Evolutionary conservation across 1,284 basidiomycete species (phyloP), one percentile per base, ranked within the genome.

Genomic region (Cryptococcus sp.): DNA sequence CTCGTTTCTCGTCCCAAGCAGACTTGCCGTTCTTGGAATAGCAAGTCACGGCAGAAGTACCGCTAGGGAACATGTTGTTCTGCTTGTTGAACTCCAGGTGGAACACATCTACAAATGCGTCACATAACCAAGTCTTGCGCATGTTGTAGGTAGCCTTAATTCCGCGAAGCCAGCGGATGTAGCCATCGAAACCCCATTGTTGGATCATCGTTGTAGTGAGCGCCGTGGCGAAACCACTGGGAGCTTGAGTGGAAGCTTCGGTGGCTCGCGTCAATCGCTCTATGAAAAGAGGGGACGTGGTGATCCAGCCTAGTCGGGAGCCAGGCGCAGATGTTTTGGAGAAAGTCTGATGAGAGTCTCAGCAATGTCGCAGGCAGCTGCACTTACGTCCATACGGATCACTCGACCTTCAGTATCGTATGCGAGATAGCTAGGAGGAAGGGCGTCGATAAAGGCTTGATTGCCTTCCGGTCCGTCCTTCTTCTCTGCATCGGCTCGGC

Each of bases 301-400:
- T 91, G 70, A 88, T 87, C 87, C 87, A 92, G 1, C 90, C 90
- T 13, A 91, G 77, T 6, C 90, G 84, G 54, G 84, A 84, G 1
- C 90, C 90, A 3, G 89, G 90, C 1, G 87, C 88, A 53, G 91
- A 84, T 1, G 86, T 89, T 83, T 91, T 91, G 35, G 87, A 89
- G 73, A 91, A 91, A 0, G 88, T 78, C 71, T 75, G 47, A 11
- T 3, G 39, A 27, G 2, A 35, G 15, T n/a, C 61, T 66, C 49
- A 69, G 64, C 47, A 11, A 17, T 3, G 20, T 20, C 19, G 39
- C 27, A 45, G 22, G n/a, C 16, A 17, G 15, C n/a, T 7, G 6
- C 2, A 71, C 75, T 71, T 52, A 77, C 75, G 57, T 80, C 79
- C 63, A 80, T 72, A 19, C 79, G 72, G 52, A 80, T 78, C 42